phyloP scores from a whole-genome alignment of 768 basidiomycete genomes.

The Galerina marginata region DNA sequence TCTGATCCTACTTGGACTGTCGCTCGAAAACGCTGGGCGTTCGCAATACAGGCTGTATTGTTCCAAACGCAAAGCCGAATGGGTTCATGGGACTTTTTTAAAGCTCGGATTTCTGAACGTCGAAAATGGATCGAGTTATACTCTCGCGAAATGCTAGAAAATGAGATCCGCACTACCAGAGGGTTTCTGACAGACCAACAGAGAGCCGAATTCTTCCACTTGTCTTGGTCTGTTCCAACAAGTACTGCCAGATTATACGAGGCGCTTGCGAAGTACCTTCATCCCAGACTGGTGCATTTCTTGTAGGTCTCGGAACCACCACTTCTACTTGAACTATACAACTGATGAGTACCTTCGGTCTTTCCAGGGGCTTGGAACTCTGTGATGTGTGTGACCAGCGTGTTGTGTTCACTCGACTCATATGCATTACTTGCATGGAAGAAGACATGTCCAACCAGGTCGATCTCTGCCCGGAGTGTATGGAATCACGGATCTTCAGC shows the following conservation, averaged over 20 bases:
- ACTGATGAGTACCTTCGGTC: neutral
- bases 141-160: neutral
- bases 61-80: neutral
- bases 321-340: neutral
- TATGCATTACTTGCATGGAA: constrained; percentile 15
- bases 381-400: constrained; percentile 12
- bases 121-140: neutral
- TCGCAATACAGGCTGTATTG: neutral
- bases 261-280: neutral
- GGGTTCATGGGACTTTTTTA: neutral
- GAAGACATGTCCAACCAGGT: constrained; percentile 12
- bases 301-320: neutral
- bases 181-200: neutral
- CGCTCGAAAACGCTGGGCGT: constrained; percentile 1
- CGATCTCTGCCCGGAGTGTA: constrained; percentile 14
- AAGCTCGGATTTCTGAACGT: neutral
- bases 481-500: neutral
- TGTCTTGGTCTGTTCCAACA: neutral
- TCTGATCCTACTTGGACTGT: neutral
- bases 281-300: neutral
- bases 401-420: neutral
- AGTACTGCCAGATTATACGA: neutral
- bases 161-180: neutral
- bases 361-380: neutral
- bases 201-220: neutral